These are phyloP conservation scores for Chlamydomonas eustigma DNA, from an alignment of 139 green algal species.

Conservation along the genomic window DNA sequence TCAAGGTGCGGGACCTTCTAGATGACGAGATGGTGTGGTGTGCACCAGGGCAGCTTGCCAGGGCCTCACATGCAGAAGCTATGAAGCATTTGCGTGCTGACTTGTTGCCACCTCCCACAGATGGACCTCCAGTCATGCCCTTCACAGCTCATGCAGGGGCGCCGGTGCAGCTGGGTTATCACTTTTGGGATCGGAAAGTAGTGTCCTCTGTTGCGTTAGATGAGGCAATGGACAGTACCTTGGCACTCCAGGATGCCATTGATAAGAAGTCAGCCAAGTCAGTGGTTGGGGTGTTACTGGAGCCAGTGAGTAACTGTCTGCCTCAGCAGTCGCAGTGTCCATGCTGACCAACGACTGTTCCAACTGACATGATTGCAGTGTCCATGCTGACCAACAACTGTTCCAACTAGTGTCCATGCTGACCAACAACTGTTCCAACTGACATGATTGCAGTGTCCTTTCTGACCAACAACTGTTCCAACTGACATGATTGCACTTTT, in stretches of 20 bases:
- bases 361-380: no score
- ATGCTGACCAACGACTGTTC: neutral
- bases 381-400: no score
- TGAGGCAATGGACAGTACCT: neutral
- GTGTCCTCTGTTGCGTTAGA: neutral
- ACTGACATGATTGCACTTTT: no score
- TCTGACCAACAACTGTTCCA: neutral
- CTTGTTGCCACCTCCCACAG: conserved; percentile 24
- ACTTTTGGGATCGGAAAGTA: neutral
- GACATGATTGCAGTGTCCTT: no score
- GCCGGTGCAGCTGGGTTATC: conserved; percentile 15
- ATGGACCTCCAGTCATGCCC: conserved; percentile 26
- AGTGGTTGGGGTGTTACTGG: conserved; percentile 3
- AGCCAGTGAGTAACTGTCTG: conserved; percentile 6
- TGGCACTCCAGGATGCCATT: neutral
- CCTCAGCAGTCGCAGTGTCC: neutral
- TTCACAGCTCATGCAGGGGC: conserved; percentile 13
- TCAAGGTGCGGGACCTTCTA: conserved; percentile 31
- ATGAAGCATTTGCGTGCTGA: conserved; percentile 19
- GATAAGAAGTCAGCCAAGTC: conserved; percentile 9
- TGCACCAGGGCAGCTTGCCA: conserved; percentile 15
- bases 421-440: neutral
- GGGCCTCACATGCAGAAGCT: conserved; percentile 10
- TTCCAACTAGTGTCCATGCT: neutral
- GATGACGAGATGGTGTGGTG: conserved; percentile 18